Evolutionary conservation across 1,284 basidiomycete species (phyloP).

Genomic region (Moesziomyces sp.): DNA sequence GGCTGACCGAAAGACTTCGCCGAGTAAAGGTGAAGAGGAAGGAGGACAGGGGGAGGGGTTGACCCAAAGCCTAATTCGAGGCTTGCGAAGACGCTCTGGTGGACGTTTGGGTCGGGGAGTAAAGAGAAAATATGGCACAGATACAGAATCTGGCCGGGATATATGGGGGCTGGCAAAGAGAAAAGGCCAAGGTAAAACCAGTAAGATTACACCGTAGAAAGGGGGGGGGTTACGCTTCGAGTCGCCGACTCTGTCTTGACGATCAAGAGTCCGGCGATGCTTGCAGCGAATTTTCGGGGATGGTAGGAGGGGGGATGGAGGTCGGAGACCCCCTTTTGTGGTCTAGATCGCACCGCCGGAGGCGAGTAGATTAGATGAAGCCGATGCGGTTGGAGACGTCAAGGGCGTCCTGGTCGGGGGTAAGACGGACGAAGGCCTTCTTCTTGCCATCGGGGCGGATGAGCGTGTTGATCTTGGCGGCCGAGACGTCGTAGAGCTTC

Average conservation of each 20-base stretch:
- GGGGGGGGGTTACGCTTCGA: background rate
- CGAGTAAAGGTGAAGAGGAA: background rate
- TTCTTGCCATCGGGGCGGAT: conserved; percentile 99
- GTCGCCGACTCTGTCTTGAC: too few relatives aligned
- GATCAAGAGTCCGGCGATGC: too few relatives aligned
- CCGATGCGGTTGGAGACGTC: conserved; percentile 98
- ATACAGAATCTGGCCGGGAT: conserved; percentile 11
- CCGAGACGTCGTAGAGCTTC: conserved; percentile 97
- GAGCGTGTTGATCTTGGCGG: conserved; percentile 95
- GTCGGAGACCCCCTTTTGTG: background rate
- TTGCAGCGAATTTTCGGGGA: too few relatives aligned
- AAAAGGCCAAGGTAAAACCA: conserved; percentile 1
- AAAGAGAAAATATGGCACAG: conserved; percentile 19
- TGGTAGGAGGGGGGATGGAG: too few relatives aligned
- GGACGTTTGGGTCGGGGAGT: conserved; percentile 51
- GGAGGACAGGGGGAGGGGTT: conserved; percentile 4
- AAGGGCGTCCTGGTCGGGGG: conserved; percentile 93
- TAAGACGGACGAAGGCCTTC: conserved; percentile 97
- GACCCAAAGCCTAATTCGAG: conserved; percentile 55
- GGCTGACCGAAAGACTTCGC: too few relatives aligned
- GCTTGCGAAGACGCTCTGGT: conserved; percentile 41
- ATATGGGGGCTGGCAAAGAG: conserved; percentile 25
- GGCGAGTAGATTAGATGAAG: conserved; percentile 51
- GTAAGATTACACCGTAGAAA: conserved; percentile 37
- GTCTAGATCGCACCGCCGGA: background rate